phyloP scores from a whole-genome alignment of 768 basidiomycete genomes.

The Mycena sanguinolenta region DNA sequence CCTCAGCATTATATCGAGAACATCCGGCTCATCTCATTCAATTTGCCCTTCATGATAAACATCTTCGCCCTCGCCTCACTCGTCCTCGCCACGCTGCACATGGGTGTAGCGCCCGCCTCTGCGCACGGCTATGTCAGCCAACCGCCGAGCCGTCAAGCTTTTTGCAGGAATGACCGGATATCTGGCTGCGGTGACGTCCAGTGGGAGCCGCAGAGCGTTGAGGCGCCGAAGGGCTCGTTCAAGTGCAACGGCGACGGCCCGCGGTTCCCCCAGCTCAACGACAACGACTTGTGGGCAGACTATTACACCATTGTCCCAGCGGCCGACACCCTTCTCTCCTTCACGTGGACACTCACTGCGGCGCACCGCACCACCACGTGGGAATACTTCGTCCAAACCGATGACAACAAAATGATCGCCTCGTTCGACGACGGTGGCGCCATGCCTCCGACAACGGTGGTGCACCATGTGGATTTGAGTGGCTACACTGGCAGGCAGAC shows the following conservation, averaged over 20 bases:
- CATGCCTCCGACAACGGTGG: background rate
- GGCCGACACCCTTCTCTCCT: background rate
- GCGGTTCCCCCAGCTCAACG: background rate
- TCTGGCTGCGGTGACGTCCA: background rate
- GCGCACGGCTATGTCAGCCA: background rate
- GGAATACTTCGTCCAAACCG: slow-evolving; percentile 1
- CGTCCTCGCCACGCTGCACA: background rate
- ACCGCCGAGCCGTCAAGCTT: slow-evolving; percentile 1
- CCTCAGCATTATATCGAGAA: background rate
- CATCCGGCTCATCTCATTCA: background rate
- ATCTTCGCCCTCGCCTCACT: slow-evolving; percentile 4
- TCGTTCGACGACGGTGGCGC: background rate
- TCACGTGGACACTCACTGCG: slow-evolving; percentile 2
- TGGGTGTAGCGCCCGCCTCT: background rate
- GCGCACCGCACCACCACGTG: background rate
- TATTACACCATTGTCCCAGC: background rate
- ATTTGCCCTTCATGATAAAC: background rate
- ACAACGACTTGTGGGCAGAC: background rate
- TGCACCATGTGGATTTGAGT: background rate
- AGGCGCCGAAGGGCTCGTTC: background rate
- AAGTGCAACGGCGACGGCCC: background rate
- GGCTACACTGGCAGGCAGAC: background rate
- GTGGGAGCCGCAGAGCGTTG: slow-evolving; percentile 4
- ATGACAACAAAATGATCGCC: background rate
- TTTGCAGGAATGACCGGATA: background rate